phyloP scores from a whole-genome alignment of 108 stramenopile species.

The Cylindrotheca fusiformis region DNA sequence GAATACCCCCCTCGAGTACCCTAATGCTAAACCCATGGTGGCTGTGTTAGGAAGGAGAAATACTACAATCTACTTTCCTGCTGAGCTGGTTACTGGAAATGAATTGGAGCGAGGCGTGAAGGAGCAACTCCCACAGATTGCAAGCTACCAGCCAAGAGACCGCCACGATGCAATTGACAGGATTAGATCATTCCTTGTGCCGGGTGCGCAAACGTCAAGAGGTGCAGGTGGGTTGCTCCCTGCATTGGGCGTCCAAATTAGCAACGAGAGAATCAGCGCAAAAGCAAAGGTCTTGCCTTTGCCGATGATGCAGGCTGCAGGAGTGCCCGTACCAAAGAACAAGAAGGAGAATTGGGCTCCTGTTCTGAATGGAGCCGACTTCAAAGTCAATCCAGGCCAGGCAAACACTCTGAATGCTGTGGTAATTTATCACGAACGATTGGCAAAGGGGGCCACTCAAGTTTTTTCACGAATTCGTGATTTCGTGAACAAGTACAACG shows the following conservation, averaged over 20 bases:
- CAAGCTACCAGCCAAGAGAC: slow-evolving; percentile 46
- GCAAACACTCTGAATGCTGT: slow-evolving; percentile 46
- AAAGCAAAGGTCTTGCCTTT: slow-evolving; percentile 38
- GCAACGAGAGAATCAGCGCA: slow-evolving; percentile 28
- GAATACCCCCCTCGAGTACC: slow-evolving; percentile 37
- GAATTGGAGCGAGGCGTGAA: slow-evolving; percentile 50
- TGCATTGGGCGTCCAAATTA: slow-evolving; percentile 42
- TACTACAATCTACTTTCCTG: slow-evolving; percentile 48
- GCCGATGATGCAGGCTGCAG: slow-evolving; percentile 49
- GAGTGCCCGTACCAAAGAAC: slow-evolving; percentile 38
- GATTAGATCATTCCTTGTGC: slow-evolving; percentile 41
- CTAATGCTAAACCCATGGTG: slow-evolving; percentile 53
- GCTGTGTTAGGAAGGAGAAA: slow-evolving; percentile 44
- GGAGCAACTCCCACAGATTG: slow-evolving; percentile 62
- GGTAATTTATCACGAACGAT: slow-evolving; percentile 32
- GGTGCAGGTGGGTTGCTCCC: slow-evolving; percentile 44
- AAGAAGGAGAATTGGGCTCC: slow-evolving; percentile 58
- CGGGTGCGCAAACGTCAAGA: slow-evolving; percentile 58
- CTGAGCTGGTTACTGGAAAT: slow-evolving; percentile 58
- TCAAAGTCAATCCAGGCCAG: slow-evolving; percentile 38
- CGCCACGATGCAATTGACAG: slow-evolving; percentile 53
- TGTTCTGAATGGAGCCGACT: slow-evolving; percentile 38
- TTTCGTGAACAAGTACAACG: slow-evolving; percentile 38
- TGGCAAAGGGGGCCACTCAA: slow-evolving; percentile 20
- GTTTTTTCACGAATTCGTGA: slow-evolving; percentile 40